These are phyloP conservation scores for Komagataella pseudopastoris DNA, from an alignment of 805 yeast species.

Conservation along the genomic window DNA sequence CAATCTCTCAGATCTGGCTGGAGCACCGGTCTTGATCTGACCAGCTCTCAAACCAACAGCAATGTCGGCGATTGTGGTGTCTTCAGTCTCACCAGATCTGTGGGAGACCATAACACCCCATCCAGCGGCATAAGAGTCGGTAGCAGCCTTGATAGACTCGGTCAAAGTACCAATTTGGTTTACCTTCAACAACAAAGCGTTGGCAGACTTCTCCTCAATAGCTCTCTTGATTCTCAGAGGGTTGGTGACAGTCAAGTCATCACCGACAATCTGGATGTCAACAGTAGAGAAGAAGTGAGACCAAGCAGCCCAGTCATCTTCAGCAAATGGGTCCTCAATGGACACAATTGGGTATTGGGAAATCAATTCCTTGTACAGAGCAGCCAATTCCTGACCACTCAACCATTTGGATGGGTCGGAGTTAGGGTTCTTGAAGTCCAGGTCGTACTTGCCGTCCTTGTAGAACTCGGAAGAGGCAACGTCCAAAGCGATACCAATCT, in stretches of 20 bases:
- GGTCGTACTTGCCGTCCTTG: conserved; percentile 94
- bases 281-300: conserved; percentile 65
- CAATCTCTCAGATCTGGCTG: conserved; percentile 99
- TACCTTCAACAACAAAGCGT: conserved; percentile 91
- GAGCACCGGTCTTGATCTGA: conserved; percentile 99
- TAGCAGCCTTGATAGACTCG: conserved; percentile 95
- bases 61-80: conserved; percentile 94
- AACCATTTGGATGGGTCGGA: conserved; percentile 87
- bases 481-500: conserved; percentile 86
- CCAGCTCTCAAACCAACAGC: conserved; percentile 97
- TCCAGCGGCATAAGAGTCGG: conserved; percentile 87
- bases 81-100: conserved; percentile 99
- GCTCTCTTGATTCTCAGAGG: conserved; percentile 89
- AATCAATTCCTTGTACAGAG: conserved; percentile 66
- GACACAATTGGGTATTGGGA: conserved; percentile 95
- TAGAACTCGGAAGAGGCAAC: conserved; percentile 96
- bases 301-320: conserved; percentile 99
- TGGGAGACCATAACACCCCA: conserved; percentile 99
- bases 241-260: conserved; percentile 98
- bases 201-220: conserved; percentile 91
- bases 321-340: conserved; percentile 97
- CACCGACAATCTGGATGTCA: conserved; percentile 88
- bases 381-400: conserved; percentile 77
- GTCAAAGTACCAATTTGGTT: conserved; percentile 97
- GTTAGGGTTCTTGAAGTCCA: conserved; percentile 96